Evolutionary conservation across 441 rosid species (phyloP).

Genomic region (Pelargonium myrrhifolium): DNA sequence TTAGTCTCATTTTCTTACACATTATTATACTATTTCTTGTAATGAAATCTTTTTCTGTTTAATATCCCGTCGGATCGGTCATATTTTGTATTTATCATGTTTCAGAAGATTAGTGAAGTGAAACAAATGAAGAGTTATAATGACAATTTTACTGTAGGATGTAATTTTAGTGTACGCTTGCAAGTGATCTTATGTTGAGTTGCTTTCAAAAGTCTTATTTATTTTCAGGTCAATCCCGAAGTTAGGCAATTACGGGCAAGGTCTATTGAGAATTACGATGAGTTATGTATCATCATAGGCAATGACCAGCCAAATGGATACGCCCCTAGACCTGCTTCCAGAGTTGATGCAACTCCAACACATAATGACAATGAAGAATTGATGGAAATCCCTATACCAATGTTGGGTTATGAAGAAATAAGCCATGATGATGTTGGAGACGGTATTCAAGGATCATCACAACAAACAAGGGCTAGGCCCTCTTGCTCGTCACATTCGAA

Average conservation of each 20-base stretch:
- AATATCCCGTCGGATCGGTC: too few relatives aligned
- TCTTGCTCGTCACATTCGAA: slow-evolving; percentile 12
- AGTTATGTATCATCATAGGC: slow-evolving; percentile 12
- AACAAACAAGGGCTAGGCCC: slow-evolving; percentile 13
- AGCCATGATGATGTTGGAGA: slow-evolving; percentile 4
- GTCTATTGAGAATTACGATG: slow-evolving; percentile 12
- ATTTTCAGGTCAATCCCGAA: slow-evolving; percentile 18
- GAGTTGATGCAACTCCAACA: not conserved
- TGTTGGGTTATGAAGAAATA: slow-evolving; percentile 10
- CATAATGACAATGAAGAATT: not conserved
- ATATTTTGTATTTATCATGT: too few relatives aligned
- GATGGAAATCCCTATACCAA: not conserved
- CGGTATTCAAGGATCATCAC: too few relatives aligned
- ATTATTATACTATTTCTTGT: too few relatives aligned
- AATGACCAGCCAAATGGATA: too few relatives aligned
- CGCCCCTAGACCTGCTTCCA: not conserved
- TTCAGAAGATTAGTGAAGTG: too few relatives aligned
- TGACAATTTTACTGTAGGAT: too few relatives aligned
- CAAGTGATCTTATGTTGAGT: too few relatives aligned
- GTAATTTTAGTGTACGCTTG: too few relatives aligned
- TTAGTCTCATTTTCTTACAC: not conserved
- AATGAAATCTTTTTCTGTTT: too few relatives aligned
- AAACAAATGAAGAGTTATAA: too few relatives aligned
- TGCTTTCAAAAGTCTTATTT: not conserved
- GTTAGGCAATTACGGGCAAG: slow-evolving; percentile 2